phyloP scores from a whole-genome alignment of 169 alveolate genomes.

The Plasmodium knowlesi region DNA sequence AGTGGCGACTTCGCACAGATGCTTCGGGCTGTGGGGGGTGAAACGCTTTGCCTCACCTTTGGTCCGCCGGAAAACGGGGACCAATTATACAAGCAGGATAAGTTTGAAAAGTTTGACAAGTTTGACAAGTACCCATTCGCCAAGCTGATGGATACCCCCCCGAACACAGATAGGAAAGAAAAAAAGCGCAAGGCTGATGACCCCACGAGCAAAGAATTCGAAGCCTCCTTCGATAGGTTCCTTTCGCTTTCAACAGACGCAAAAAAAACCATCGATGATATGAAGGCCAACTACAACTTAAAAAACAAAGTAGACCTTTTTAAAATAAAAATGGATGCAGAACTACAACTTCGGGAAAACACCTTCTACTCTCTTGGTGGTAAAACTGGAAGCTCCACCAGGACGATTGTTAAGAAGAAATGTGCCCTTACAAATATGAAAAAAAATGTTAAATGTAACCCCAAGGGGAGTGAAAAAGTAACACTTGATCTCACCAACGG shows the following conservation, averaged over 20 bases:
- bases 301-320: constrained; percentile 32
- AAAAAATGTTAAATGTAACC: neutral
- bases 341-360: constrained; percentile 38
- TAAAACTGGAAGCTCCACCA: neutral
- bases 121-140: constrained; percentile 23
- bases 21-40: neutral
- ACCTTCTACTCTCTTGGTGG: neutral
- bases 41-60: neutral
- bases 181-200: neutral
- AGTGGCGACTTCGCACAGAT: neutral
- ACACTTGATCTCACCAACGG: neutral
- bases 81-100: constrained; percentile 27
- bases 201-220: neutral
- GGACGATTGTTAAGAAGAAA: neutral
- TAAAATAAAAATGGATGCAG: constrained; percentile 74
- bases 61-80: neutral
- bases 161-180: neutral
- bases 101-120: no score
- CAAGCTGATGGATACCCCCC: neutral
- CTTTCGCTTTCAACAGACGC: constrained; percentile 4
- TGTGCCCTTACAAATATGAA: neutral
- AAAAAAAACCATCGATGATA: constrained; percentile 31
- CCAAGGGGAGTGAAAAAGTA: neutral
- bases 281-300: neutral
- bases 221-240: neutral